phyloP scores from a whole-genome alignment of 1,284 basidiomycete genomes.

The Tilletia setariae region DNA sequence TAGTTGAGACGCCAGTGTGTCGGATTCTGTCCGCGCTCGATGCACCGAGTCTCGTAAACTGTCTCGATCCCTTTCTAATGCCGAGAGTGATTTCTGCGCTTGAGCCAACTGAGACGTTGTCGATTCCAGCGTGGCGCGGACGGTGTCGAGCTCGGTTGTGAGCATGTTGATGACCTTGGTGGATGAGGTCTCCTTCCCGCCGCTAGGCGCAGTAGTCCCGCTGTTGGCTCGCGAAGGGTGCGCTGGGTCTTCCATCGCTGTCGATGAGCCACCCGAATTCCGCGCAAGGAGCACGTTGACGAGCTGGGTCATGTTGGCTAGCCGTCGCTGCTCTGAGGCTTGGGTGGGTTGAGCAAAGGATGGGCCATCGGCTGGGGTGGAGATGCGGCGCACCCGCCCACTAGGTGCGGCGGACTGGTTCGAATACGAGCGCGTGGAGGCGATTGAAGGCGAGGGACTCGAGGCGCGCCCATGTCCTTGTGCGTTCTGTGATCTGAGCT shows the following conservation, averaged over 20 bases:
- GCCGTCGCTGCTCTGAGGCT: conserved; percentile 12
- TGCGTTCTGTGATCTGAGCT: too few species aligned
- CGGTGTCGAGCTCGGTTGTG: conserved; percentile 31
- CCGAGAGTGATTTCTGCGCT: conserved; percentile 71
- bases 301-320: conserved; percentile 12
- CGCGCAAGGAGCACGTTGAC: conserved; percentile 3
- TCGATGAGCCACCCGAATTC: background rate
- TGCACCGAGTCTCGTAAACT: conserved; percentile 80
- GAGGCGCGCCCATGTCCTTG: background rate
- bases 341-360: conserved; percentile 13
- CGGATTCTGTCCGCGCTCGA: conserved; percentile 74
- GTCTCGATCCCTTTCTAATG: conserved; percentile 72
- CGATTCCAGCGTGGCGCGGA: conserved; percentile 64
- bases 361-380: background rate
- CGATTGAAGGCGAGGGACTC: background rate
- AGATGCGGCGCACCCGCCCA: background rate
- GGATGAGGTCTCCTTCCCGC: background rate
- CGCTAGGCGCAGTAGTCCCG: background rate
- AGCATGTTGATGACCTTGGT: conserved; percentile 36
- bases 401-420: background rate
- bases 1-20: conserved; percentile 77
- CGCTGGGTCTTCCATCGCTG: conserved; percentile 1
- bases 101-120: conserved; percentile 72
- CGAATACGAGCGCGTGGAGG: background rate
- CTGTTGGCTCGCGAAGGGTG: background rate